Percentiles rank a stretch among this genome's conserved stretches.
Evolutionary conservation across 495 filamentous ascomycete species (phyloP).

Genomic region (Staphylotrichum tortipilum): DNA sequence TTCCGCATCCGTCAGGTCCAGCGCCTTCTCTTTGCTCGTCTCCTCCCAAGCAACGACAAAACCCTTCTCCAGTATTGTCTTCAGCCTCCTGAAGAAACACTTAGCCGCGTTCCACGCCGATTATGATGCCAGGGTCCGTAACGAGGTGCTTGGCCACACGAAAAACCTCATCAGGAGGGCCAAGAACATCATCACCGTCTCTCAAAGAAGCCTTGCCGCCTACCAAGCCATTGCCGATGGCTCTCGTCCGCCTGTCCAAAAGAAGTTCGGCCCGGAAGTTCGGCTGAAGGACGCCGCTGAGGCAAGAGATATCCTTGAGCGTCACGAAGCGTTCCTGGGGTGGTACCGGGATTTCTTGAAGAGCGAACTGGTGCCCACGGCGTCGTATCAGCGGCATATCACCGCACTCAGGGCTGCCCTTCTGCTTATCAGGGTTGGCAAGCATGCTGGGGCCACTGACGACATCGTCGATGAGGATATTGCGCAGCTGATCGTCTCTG

Average conservation of each 20-base stretch:
- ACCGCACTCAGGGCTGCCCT: conserved; percentile 60
- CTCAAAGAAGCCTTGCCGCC: conserved; percentile 26
- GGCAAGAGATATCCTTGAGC: conserved; percentile 20
- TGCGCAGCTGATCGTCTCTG: conserved; percentile 10
- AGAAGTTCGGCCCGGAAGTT: conserved; percentile 18
- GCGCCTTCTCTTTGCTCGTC: conserved; percentile 66
- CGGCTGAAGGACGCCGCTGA: conserved; percentile 14
- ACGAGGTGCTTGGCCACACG: conserved; percentile 61
- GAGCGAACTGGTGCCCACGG: conserved; percentile 60
- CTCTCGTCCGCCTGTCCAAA: conserved; percentile 8
- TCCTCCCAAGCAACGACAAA: conserved; percentile 60
- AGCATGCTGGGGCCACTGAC: conserved; percentile 21
- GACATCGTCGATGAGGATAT: conserved; percentile 22
- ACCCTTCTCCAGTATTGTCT: conserved; percentile 52
- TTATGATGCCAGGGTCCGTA: conserved; percentile 72
- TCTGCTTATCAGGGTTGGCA: conserved; percentile 48
- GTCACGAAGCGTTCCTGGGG: conserved; percentile 51
- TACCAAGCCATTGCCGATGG: background rate
- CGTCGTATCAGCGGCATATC: conserved; percentile 83
- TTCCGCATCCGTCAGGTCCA: conserved; percentile 55
- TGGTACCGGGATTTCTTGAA: conserved; percentile 68
- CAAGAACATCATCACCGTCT: conserved; percentile 38
- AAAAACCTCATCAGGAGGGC: conserved; percentile 62
- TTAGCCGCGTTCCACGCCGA: conserved; percentile 67
- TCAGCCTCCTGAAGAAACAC: conserved; percentile 50